Base-by-base conservation (phyloP, 2,329 filamentous ascomycete genomes). In the Fusarium sp. region DNA sequence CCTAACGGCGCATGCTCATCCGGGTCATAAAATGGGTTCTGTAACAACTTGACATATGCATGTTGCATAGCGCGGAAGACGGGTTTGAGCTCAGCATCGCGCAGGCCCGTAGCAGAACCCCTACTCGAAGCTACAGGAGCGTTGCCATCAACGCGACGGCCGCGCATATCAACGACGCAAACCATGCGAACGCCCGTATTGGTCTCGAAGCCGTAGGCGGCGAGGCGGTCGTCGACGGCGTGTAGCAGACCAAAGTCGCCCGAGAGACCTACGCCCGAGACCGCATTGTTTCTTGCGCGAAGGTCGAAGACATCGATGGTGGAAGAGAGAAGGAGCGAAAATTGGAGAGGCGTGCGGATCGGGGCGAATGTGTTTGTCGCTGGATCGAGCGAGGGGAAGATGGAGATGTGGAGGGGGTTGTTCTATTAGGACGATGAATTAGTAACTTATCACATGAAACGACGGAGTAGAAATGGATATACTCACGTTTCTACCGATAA, bases 251-350 rank as follows among this genome's bases (percentile, higher is more conserved):
- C 95, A 72, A 96, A 91, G 79, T 98, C 95, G 74, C 96, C 94
- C 53, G 93, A 92, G 45, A 89, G 81, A 11, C 84, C 84, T 27
- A 81, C 80, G 46, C 80, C 81, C 22, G 79, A 76, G 57, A 81
- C 79, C 24, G 87, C 88, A 75, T 92, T 91, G 76, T 90, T 87
- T 57, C 91, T 91, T 71, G 93, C 87, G 62, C 94, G 93, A 65
- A 95, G 89, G 75, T 96, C 93, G 81, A 99, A 98, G 71, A 98
- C 90, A 82, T 99, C 96, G 73, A 99, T 91, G 62, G 93, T 96
- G 63, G 92, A 92, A 73, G 94, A 96, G 68, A 98, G 89, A 51
- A 98, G 88, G 75, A 98, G 94, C 38, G 92, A 94, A 84, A 96
- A 98, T 79, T 97, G 94, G 14, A 98, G 88, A n/a, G 89, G 86